These are phyloP conservation scores for Herpotrichia juniperi DNA, from an alignment of 2,329 filamentous ascomycete genomes.

Conservation along the genomic window DNA sequence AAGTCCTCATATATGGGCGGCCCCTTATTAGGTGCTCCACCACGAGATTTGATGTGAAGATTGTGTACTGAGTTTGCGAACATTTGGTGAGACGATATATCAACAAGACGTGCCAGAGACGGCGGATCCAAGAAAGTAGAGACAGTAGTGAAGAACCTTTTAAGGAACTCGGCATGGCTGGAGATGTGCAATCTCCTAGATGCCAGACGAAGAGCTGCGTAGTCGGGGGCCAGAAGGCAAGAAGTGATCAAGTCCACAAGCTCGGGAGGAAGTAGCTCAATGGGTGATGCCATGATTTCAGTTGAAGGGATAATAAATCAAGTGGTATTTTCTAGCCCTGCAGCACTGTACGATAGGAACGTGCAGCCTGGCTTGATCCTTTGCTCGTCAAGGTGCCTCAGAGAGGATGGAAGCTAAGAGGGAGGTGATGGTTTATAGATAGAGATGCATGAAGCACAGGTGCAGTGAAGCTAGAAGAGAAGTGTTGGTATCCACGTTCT, in stretches of 20 bases:
- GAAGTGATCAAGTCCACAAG: constrained; percentile 30
- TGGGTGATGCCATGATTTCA: constrained; percentile 25
- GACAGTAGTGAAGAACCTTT: constrained; percentile 26
- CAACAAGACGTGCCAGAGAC: constrained; percentile 28
- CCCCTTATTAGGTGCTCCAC: too few relatives aligned
- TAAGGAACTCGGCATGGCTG: constrained; percentile 27
- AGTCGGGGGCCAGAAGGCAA: constrained; percentile 20
- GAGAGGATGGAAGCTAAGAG: too few relatives aligned
- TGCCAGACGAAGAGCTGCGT: constrained; percentile 28
- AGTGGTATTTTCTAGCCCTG: neutral
- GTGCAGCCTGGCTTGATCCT: neutral
- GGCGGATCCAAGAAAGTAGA: constrained; percentile 29
- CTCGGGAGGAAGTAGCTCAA: constrained; percentile 37
- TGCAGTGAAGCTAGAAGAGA: too few relatives aligned
- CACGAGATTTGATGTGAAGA: neutral
- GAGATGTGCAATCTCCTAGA: constrained; percentile 29
- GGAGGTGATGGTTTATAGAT: too few relatives aligned
- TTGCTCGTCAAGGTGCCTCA: too few relatives aligned
- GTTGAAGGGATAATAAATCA: neutral
- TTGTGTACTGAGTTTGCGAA: neutral
- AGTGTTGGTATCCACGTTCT: too few relatives aligned
- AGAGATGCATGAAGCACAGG: too few relatives aligned
- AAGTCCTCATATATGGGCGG: too few relatives aligned
- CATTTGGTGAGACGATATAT: constrained; percentile 15
- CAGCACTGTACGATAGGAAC: neutral